A percentile compares a stretch with the other conserved stretches of the same genome.
These are phyloP conservation scores for Fusarium solani-melongenae DNA, from an alignment of 2,329 filamentous ascomycete genomes.

Conservation along the genomic window DNA sequence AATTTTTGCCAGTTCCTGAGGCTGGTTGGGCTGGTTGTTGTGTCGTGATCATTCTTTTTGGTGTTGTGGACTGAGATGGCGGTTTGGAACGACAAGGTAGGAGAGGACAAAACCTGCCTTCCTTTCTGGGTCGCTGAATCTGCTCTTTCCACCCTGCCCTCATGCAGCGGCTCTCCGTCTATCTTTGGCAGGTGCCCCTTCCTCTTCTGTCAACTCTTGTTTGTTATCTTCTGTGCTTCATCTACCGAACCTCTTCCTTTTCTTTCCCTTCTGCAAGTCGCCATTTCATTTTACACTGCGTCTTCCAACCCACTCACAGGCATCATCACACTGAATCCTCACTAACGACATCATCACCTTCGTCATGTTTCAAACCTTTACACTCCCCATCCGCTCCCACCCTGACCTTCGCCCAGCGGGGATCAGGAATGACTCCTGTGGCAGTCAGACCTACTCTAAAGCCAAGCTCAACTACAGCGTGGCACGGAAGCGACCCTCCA, in stretches of 20 bases:
- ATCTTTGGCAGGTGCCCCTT: neutral
- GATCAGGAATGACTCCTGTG: neutral
- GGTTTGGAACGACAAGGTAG: neutral
- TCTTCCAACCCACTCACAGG: neutral
- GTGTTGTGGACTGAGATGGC: neutral
- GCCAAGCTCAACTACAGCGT: neutral
- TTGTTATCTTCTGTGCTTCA: neutral
- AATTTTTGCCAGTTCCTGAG: constrained; percentile 10
- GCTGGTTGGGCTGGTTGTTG: neutral
- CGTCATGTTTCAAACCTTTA: constrained; percentile 32
- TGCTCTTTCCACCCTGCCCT: neutral
- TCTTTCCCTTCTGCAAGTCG: neutral
- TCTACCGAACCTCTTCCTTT: neutral
- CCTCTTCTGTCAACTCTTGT: neutral
- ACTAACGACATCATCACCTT: neutral
- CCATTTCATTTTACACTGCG: neutral
- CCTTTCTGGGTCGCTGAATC: neutral
- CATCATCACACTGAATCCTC: neutral
- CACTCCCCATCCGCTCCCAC: constrained; percentile 27
- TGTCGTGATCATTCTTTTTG: neutral
- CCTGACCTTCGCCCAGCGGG: neutral
- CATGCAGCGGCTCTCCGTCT: neutral
- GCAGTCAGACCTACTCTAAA: constrained; percentile 6
- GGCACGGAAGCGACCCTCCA: constrained; percentile 6
- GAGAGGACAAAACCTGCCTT: neutral